Evolutionary conservation across 257 asterid genomes (phyloP), one percentile per base, ranked within the genome.

Genomic region (Linaria vulgaris): DNA sequence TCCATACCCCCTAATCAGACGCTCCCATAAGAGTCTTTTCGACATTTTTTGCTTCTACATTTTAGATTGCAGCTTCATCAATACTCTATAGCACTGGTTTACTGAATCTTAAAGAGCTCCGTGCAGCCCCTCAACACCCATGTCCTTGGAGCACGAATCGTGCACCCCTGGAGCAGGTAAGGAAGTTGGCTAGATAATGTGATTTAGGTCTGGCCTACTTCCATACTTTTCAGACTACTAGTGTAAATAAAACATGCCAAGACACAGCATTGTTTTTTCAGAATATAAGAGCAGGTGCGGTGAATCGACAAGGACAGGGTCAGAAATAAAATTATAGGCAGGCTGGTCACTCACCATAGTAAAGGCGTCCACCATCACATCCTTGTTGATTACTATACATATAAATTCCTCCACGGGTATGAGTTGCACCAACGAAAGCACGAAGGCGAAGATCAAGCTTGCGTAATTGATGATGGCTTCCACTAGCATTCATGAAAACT

Each of bases 381-480:
- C 99, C 99, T 73, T 87, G 96, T 46, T 85, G 99, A 84, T 89
- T 92, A 72, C 96, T 85, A 60, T 92, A 92, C 96, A 92, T 79
- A 78, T 92, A 89, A 70, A 92, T 96, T 67, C 99, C 99, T 63
- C 97, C 99, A 67, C 97, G 96, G 52, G 91, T 85, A 80, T 84
- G 84, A n/a, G 96, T 92, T 64, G 99, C 97, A 63, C 95, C 90
- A 46, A 89, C 82, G 74, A 89, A 78, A 68, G 99, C 83, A 78
- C 88, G 94, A 56, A 89, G 85, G 56, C 97, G 91, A 61, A 90
- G 53, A 81, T 92, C 95, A 64, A 90, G 95, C 79, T 92, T 92
- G 54, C 99, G 78, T 71, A 89, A 73, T 63, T 89, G 99, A 79
- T 92, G 99, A 69, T 85, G 96, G 65, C 97, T 89, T 72, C 97